A percentile compares a stretch with the other conserved stretches of the same genome.
Evolutionary conservation across 306 rosid species (phyloP).

Genomic region (Castanea crenata): DNA sequence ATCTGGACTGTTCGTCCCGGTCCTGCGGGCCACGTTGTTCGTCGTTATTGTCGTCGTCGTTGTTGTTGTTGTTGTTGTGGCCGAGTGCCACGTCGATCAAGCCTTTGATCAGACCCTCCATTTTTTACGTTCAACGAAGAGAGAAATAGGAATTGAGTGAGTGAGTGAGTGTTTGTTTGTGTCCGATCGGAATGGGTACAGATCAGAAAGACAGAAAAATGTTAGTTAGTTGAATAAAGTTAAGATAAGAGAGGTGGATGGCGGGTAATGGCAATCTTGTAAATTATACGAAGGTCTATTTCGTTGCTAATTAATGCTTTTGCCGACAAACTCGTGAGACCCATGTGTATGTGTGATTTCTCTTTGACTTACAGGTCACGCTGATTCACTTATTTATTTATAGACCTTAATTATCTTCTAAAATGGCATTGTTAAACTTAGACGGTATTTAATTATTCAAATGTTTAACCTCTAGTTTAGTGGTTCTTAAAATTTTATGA

Average conservation of each 20-base stretch:
- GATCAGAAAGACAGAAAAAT: background rate
- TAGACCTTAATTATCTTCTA: too few relatives aligned
- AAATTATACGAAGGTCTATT: background rate
- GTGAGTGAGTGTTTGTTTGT: constrained; percentile 2
- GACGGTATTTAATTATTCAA: too few relatives aligned
- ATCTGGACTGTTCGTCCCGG: constrained; percentile 64
- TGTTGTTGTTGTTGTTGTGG: constrained; percentile 4
- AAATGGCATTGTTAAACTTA: too few relatives aligned
- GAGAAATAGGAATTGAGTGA: background rate
- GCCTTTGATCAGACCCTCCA: constrained; percentile 87
- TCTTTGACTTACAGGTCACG: too few relatives aligned
- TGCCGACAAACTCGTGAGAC: constrained; percentile 10
- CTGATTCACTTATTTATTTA: too few relatives aligned
- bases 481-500: too few relatives aligned
- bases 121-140: background rate
- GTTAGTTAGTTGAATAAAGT: constrained; percentile 19
- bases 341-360: background rate
- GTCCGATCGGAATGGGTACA: too few relatives aligned
- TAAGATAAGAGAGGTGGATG: constrained; percentile 9
- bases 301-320: background rate
- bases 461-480: too few relatives aligned
- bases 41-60: constrained; percentile 7
- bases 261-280: constrained; percentile 48
- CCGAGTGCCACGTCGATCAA: constrained; percentile 52
- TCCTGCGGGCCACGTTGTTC: constrained; percentile 25